Conservation (phyloP, 306 rosid genomes). For the Lathyrus aphaca region DNA sequence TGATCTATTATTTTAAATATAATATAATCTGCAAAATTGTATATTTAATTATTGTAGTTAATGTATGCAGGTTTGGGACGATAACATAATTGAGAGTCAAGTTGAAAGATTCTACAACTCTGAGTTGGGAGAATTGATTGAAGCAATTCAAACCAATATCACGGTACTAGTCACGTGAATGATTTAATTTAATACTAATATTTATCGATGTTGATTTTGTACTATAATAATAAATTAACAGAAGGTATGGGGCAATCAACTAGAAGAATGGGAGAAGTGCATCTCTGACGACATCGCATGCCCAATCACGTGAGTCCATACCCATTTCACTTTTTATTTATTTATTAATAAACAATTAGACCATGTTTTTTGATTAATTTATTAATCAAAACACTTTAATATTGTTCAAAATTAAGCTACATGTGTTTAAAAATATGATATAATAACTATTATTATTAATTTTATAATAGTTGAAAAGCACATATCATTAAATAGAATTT, state of each 20-base stretch:
- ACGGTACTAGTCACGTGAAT: too few species aligned
- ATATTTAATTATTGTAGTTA: neutral
- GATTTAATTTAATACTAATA: too few species aligned
- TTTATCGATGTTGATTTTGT: neutral
- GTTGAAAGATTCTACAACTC: conserved; percentile 57
- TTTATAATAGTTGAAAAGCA: too few species aligned
- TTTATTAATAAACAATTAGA: too few species aligned
- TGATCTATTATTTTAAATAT: neutral
- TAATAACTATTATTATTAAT: too few species aligned
- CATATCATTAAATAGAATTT: neutral
- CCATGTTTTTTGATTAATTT: too few species aligned
- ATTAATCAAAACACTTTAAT: too few species aligned
- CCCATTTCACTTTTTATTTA: neutral
- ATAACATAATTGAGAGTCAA: conserved; percentile 67
- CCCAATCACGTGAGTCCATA: conserved; percentile 59
- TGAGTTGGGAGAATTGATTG: conserved; percentile 41
- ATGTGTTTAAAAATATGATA: too few species aligned
- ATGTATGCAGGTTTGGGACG: conserved; percentile 70
- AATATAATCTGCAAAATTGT: neutral
- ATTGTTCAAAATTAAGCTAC: too few species aligned
- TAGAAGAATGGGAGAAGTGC: conserved; percentile 72
- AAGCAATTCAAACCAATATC: conserved; percentile 65
- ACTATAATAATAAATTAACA: conserved; percentile 33
- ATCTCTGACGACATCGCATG: conserved; percentile 51
- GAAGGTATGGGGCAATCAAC: conserved; percentile 67